Percentiles rank a stretch among this genome's conserved stretches.
phyloP scores from a whole-genome alignment of 2,329 filamentous ascomycete species.

The Madurella mycetomatis region DNA sequence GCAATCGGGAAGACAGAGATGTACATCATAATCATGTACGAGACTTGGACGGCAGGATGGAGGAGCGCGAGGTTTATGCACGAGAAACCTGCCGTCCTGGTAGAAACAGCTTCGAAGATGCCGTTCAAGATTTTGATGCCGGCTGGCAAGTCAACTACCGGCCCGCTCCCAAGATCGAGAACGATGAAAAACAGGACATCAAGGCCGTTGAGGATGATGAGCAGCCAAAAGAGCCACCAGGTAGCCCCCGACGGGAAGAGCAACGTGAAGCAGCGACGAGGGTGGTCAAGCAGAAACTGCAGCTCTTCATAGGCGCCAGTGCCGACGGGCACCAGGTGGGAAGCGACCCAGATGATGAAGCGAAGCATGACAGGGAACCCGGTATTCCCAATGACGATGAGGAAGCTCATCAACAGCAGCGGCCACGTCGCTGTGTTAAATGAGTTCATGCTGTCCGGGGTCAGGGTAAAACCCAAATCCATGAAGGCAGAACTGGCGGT shows the following conservation, averaged over 20 bases:
- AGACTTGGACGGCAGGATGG: constrained; percentile 87
- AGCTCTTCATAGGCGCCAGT: constrained; percentile 85
- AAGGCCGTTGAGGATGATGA: constrained; percentile 74
- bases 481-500: constrained; percentile 86
- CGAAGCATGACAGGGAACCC: constrained; percentile 93
- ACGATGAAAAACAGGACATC: constrained; percentile 91
- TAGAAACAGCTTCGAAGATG: constrained; percentile 85
- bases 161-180: constrained; percentile 72
- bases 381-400: constrained; percentile 93
- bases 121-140: constrained; percentile 78
- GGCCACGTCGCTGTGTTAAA: constrained; percentile 75
- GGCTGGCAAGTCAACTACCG: constrained; percentile 63
- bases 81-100: constrained; percentile 84
- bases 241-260: constrained; percentile 86
- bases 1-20: constrained; percentile 96
- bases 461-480: constrained; percentile 90
- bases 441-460: constrained; percentile 87
- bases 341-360: constrained; percentile 81
- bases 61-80: constrained; percentile 72
- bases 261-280: constrained; percentile 90
- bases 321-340: constrained; percentile 58
- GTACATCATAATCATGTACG: constrained; percentile 99
- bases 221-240: constrained; percentile 91
- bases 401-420: constrained; percentile 72
- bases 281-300: constrained; percentile 86